Conservation (phyloP, 139 green algal species). For the Medakamo hakoo region DNA sequence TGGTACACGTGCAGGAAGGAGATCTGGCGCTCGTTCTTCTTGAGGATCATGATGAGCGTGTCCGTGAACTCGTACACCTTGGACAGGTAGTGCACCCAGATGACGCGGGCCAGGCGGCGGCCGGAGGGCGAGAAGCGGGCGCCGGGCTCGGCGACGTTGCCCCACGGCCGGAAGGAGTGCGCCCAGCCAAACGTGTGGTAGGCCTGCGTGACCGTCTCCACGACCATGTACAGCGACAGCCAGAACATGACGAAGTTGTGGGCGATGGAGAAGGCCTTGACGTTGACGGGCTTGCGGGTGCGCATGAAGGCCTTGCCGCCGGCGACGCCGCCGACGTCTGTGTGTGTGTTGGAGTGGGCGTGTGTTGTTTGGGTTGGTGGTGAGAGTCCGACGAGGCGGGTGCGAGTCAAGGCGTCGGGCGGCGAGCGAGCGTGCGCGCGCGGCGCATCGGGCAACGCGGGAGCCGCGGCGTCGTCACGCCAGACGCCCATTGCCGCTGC, state of each 20-base stretch:
- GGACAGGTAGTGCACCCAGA: constrained; percentile 30
- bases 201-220: constrained; percentile 11
- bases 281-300: constrained; percentile 14
- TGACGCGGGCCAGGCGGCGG: constrained; percentile 15
- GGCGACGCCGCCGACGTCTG: constrained; percentile 19
- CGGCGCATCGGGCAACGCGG: too few relatives aligned
- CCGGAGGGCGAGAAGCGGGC: constrained; percentile 8
- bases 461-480: too few relatives aligned
- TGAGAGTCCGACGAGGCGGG: not conserved
- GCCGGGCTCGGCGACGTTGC: constrained; percentile 10
- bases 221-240: constrained; percentile 19
- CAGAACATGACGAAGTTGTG: constrained; percentile 26
- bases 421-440: too few relatives aligned
- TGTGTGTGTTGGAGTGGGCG: not conserved
- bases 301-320: constrained; percentile 18
- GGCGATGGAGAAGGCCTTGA: constrained; percentile 15
- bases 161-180: constrained; percentile 4
- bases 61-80: constrained; percentile 42
- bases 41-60: constrained; percentile 45
- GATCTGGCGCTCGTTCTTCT: constrained; percentile 35
- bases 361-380: not conserved
- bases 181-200: constrained; percentile 13
- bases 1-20: constrained; percentile 40
- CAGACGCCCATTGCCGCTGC: too few relatives aligned
- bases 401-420: too few relatives aligned